Base-by-base conservation (phyloP, 441 rosid species). In the Mallotus repandus region DNA sequence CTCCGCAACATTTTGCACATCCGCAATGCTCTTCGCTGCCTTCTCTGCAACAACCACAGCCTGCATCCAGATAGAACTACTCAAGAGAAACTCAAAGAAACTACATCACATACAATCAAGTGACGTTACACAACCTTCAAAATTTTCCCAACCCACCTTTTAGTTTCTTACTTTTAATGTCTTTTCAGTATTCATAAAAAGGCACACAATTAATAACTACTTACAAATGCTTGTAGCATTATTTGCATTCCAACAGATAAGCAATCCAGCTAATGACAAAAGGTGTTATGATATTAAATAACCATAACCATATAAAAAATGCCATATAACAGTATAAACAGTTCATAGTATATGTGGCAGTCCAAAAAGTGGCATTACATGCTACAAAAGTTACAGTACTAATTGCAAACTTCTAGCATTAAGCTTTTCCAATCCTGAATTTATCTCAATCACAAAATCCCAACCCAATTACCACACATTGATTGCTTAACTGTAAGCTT, bases 21-120 rank as follows among this genome's bases (percentile, higher is more conserved):
- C 96, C 4, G 89, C 81, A 80, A 96, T 68, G 80, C 88, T 88
- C 87, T 90, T 91, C 12, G 97, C 96, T 15, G 99, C 97, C 78
- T 84, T 88, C 83, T 91, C 95, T 0, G 96, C 97, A 81, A 73
- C 97, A 60, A 78, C 94, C 56, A 89, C 87, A 81, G 99, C 98
- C 99, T 93, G 86, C 76, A 84, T 57, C 49, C 65, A 76, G 22
- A 80, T 74, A 50, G 19, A 71, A 77, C 43, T 7, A 54, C 59
- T 76, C 79, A 78, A 50, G 43, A 74, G 68, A 15, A 59, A 29
- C 53, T 58, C 63, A 69, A 63, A 75, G 22, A 43, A 60, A 43
- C 14, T 21, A 57, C 63, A 66, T 18, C 54, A 5, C 41, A 63
- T 55, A 63, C 21, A 32, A 55, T 41, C 13, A 29, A 35, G 38